Base-by-base conservation (phyloP, 495 filamentous ascomycete genomes). In the Penicillium diatomitis region DNA sequence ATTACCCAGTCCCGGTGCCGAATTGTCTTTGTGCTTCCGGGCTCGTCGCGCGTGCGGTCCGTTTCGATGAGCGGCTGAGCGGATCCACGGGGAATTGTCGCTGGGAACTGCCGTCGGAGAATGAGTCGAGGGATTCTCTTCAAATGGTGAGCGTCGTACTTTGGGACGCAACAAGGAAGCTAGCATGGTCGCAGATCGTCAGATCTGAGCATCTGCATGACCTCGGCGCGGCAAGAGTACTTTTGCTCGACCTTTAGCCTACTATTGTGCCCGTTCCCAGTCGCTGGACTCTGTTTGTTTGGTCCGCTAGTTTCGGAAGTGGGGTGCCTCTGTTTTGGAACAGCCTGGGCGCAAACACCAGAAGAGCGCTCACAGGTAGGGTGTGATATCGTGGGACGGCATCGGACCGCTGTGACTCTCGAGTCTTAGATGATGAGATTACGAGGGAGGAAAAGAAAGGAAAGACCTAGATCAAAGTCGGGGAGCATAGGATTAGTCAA, bases 41-140 rank as follows among this genome's bases (percentile, higher is more conserved):
- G 30, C 46, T 37, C 38, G 12, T 5, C 30, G 51, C 29, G 32
- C 45, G 38, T 52, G 49, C 49, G 50, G 48, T 32, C 39, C 32
- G 38, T 30, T 48, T 30, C 55, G 47, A 46, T 33, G 53, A 31
- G 52, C 37, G 5, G 41, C 55, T 29, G 54, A 52, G 29, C 54
- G 59, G 52, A 61, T 58, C 51, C 64, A 65, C 9, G 68, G 67
- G 39, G 61, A 56, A 34, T 50, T 62, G 36, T 70, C 62, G 20
- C 46, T 54, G 29, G 62, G 44, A 6, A 63, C 62, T 42, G 66
- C 71, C 1, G 70, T 71, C 7, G 74, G 73, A 0, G 72, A 74
- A 60, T 75, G 73, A 0, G 72, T 73, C 60, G 75, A 80, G 3
- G 69, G 66, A 6, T 74, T 76, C 48, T 70, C 65, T 12, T 78